Evolutionary conservation across 1,284 basidiomycete species (phyloP).

Genomic region (Cutaneotrichosporon cutaneum): DNA sequence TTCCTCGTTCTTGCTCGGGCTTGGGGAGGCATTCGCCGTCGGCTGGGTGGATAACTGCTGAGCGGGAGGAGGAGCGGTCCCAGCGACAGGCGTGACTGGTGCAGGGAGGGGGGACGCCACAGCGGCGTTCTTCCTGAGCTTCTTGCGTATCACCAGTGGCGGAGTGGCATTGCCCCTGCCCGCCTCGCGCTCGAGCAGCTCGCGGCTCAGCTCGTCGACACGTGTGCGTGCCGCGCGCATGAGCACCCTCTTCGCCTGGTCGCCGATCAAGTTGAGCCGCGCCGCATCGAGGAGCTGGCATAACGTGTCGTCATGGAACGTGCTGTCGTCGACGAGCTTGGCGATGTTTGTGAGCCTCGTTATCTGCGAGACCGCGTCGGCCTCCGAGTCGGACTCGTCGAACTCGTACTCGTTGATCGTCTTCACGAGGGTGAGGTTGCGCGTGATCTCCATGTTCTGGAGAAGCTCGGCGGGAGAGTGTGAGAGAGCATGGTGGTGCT

Average conservation of each 20-base stretch:
- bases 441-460: neutral
- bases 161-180: neutral
- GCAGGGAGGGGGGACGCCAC: neutral
- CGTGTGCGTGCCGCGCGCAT: constrained; percentile 46
- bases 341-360: constrained; percentile 1
- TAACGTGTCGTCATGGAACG: constrained; percentile 51
- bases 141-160: constrained; percentile 20
- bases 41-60: neutral
- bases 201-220: constrained; percentile 44
- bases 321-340: constrained; percentile 39
- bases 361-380: constrained; percentile 3
- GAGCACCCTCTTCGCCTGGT: constrained; percentile 49
- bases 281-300: constrained; percentile 51
- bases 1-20: neutral
- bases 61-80: neutral
- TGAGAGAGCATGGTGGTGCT: neutral
- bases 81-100: neutral
- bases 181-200: neutral
- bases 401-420: neutral
- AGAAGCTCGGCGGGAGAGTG: neutral
- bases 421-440: neutral
- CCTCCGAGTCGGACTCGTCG: neutral
- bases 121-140: neutral
- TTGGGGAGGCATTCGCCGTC: neutral
- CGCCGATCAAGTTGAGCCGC: constrained; percentile 45